Evolutionary conservation across 78 protist species (phyloP).

Genomic region (Dictyostelium intermedium): DNA sequence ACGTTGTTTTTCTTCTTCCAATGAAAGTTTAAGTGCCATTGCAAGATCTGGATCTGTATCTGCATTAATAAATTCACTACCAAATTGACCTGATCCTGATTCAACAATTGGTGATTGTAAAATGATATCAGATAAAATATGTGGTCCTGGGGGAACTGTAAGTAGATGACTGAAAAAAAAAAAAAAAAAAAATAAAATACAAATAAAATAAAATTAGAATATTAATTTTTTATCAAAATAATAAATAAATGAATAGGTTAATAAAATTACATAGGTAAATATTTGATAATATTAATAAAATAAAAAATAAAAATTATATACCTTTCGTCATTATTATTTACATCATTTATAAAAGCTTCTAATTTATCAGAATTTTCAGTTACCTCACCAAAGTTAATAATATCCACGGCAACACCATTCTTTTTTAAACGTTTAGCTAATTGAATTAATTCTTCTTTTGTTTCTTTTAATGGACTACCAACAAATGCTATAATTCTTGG

Average conservation of each 20-base stretch:
- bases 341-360: conserved; percentile 90
- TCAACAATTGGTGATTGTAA: conserved; percentile 82
- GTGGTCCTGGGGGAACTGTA: conserved; percentile 93
- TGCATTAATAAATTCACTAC: conserved; percentile 72
- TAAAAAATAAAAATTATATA: neutral
- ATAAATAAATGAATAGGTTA: no score
- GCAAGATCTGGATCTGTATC: conserved; percentile 91
- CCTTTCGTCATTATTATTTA: conserved; percentile 91
- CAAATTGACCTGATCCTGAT: conserved; percentile 43
- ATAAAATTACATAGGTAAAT: no score
- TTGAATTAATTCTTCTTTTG: conserved; percentile 59
- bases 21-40: conserved; percentile 92
- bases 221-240: no score
- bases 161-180: conserved; percentile 79
- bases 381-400: conserved; percentile 95
- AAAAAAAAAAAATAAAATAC: neutral
- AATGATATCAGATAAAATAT: conserved; percentile 88
- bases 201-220: neutral
- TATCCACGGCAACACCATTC: conserved; percentile 92
- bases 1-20: conserved; percentile 93
- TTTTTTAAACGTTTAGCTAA: conserved; percentile 94
- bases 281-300: neutral
- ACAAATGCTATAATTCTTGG: conserved; percentile 95
- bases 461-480: conserved; percentile 90
- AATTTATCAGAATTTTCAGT: conserved; percentile 87